These are phyloP conservation scores for Skeletonema marinoi DNA, from an alignment of 108 stramenopile genomes.

Conservation along the genomic window DNA sequence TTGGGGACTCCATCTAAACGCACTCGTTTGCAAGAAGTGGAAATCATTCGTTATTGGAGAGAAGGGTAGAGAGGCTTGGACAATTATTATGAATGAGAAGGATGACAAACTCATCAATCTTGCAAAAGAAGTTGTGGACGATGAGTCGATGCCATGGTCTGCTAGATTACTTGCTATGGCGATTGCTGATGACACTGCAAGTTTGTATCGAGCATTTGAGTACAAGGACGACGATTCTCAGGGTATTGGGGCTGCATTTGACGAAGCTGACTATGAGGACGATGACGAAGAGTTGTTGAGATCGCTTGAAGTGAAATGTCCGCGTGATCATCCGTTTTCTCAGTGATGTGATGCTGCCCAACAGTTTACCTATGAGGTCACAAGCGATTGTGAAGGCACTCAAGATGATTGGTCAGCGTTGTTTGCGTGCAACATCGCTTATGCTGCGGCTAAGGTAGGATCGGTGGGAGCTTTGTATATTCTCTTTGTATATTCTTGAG, in stretches of 20 bases:
- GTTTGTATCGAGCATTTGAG: neutral
- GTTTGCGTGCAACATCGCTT: slow-evolving; percentile 2
- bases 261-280: neutral
- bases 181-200: slow-evolving; percentile 8
- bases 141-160: slow-evolving; percentile 9
- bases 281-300: neutral
- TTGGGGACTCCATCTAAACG: neutral
- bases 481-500: neutral
- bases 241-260: neutral
- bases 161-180: slow-evolving; percentile 22
- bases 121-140: neutral
- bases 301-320: no score
- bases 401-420: neutral
- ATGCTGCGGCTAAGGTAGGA: neutral
- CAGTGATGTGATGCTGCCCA: neutral
- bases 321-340: neutral
- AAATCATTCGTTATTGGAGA: slow-evolving; percentile 16
- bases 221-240: neutral
- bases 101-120: neutral
- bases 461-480: neutral
- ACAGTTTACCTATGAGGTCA: no score
- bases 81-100: neutral
- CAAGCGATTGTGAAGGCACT: neutral
- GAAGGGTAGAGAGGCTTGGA: slow-evolving; percentile 12
- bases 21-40: slow-evolving; percentile 23